phyloP scores from a whole-genome alignment of 2,329 filamentous ascomycete genomes.

The Huntiella bhutanensis region DNA sequence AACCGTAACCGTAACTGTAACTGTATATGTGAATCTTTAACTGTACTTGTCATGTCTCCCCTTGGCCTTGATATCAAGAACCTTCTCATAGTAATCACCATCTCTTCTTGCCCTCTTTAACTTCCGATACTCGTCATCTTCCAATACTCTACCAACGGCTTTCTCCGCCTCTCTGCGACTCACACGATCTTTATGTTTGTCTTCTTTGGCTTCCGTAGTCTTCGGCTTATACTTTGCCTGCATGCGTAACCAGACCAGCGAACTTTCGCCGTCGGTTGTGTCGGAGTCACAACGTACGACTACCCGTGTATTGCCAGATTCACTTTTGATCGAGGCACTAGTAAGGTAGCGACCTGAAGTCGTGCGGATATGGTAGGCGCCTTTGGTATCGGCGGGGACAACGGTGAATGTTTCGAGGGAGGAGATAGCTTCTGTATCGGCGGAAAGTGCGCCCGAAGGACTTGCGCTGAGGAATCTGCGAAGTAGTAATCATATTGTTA shows the following conservation, averaged over 20 bases:
- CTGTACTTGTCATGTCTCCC: slow-evolving; percentile 78
- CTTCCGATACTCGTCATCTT: slow-evolving; percentile 70
- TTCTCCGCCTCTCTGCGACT: slow-evolving; percentile 70
- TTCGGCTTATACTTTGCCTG: slow-evolving; percentile 85
- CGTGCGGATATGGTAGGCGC: slow-evolving; percentile 58
- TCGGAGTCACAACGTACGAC: slow-evolving; percentile 64
- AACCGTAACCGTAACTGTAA: not conserved
- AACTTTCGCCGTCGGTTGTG: slow-evolving; percentile 45
- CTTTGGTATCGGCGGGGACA: slow-evolving; percentile 37
- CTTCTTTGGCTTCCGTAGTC: slow-evolving; percentile 54
- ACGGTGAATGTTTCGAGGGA: slow-evolving; percentile 63
- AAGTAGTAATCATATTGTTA: not conserved
- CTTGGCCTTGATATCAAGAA: slow-evolving; percentile 78
- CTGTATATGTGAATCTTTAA: slow-evolving; percentile 2
- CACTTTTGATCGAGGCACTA: slow-evolving; percentile 31
- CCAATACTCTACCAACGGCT: slow-evolving; percentile 53
- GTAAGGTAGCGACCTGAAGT: slow-evolving; percentile 51
- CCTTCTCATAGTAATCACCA: slow-evolving; percentile 73
- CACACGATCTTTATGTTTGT: slow-evolving; percentile 69
- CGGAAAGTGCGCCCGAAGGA: slow-evolving; percentile 59
- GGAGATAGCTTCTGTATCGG: slow-evolving; percentile 63
- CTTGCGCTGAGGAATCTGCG: slow-evolving; percentile 68
- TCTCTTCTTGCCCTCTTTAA: slow-evolving; percentile 70
- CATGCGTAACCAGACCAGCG: slow-evolving; percentile 70
- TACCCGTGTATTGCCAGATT: slow-evolving; percentile 29